These are phyloP conservation scores for Leishmania arabica DNA, from an alignment of 208 protist species.

Conservation along the genomic window DNA sequence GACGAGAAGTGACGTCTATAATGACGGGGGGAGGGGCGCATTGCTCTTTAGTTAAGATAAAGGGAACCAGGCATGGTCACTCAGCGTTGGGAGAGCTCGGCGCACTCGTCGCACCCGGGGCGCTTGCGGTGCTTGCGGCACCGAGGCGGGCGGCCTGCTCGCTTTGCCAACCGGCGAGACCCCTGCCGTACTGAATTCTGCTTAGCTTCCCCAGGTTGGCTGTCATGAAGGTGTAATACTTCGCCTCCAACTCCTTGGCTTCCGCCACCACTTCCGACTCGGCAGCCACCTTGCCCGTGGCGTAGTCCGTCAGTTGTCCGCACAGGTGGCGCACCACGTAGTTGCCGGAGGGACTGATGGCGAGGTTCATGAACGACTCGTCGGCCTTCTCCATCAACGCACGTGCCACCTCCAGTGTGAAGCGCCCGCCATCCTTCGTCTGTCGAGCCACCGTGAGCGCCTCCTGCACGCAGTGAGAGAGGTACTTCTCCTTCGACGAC, in stretches of 20 bases:
- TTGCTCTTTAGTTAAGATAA: not conserved
- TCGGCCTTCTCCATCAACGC: slow-evolving; percentile 59
- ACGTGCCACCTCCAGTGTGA: slow-evolving; percentile 52
- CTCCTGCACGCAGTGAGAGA: slow-evolving; percentile 84
- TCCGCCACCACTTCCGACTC: slow-evolving; percentile 38
- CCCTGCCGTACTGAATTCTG: slow-evolving; percentile 34
- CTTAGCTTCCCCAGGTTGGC: slow-evolving; percentile 27
- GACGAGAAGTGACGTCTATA: not conserved
- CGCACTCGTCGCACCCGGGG: not conserved
- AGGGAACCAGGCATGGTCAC: not conserved
- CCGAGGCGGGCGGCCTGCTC: slow-evolving; percentile 25
- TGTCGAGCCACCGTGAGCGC: slow-evolving; percentile 48
- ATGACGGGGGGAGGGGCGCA: too few relatives aligned
- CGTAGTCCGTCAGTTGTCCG: slow-evolving; percentile 56
- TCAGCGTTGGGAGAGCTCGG: not conserved
- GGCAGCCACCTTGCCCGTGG: slow-evolving; percentile 32
- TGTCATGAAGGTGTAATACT: slow-evolving; percentile 43
- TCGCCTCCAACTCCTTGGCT: slow-evolving; percentile 43
- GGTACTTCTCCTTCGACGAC: slow-evolving; percentile 73
- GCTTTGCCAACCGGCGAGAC: slow-evolving; percentile 33
- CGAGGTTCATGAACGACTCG: slow-evolving; percentile 41
- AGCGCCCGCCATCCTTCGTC: slow-evolving; percentile 39
- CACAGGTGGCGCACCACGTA: slow-evolving; percentile 77
- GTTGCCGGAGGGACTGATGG: slow-evolving; percentile 71
- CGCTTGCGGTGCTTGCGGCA: slow-evolving; percentile 1